These are phyloP conservation scores for Citrullus colocynthis DNA, from an alignment of 306 rosid genomes.

Conservation along the genomic window DNA sequence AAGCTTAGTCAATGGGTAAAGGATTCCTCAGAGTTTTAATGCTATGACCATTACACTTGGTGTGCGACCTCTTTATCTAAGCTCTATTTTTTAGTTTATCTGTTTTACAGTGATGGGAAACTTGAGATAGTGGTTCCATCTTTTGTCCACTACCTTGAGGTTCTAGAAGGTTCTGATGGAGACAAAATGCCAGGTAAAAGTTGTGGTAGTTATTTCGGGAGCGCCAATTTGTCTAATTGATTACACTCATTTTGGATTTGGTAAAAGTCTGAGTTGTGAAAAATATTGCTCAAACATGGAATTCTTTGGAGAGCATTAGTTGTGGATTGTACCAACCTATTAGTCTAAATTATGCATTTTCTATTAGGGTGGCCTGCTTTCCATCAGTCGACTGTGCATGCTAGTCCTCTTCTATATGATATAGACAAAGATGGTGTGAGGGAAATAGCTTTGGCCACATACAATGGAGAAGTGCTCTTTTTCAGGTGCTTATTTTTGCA, in stretches of 20 bases:
- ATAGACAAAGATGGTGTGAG: constrained; percentile 97
- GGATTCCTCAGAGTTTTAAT: not conserved
- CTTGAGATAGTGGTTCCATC: constrained; percentile 93
- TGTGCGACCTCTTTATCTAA: not conserved
- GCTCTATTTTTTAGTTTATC: constrained; percentile 5
- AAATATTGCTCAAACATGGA: not conserved
- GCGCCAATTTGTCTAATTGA: not conserved
- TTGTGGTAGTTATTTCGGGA: not conserved
- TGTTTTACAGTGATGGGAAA: constrained; percentile 77
- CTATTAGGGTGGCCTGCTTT: constrained; percentile 97
- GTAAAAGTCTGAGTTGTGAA: not conserved
- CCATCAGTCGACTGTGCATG: constrained; percentile 96
- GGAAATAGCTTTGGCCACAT: constrained; percentile 91
- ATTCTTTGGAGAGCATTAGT: not conserved
- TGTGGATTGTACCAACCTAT: not conserved
- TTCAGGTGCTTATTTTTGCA: constrained; percentile 55
- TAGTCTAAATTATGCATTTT: constrained; percentile 12
- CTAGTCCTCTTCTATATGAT: constrained; percentile 89
- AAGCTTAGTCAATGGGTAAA: not conserved
- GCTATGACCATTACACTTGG: not conserved
- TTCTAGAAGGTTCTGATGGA: constrained; percentile 93
- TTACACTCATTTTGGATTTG: not conserved
- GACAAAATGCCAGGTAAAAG: constrained; percentile 85
- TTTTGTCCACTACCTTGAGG: constrained; percentile 95
- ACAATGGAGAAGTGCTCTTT: constrained; percentile 93